Conservation (phyloP, 2,329 filamentous ascomycete species). For the Sporothrix mexicana region DNA sequence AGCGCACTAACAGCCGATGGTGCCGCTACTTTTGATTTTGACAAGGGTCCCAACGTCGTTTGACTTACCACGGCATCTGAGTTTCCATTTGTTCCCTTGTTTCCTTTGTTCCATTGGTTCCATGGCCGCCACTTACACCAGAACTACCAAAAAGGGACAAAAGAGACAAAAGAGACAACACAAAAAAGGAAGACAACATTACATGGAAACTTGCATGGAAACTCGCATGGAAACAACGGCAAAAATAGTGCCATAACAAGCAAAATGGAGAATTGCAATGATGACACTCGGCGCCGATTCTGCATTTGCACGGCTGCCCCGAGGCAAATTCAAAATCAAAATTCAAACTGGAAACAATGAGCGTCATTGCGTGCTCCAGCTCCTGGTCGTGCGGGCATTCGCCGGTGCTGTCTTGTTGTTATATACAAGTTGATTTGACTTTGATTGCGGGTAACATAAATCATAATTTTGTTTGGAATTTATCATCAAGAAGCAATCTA, state of each 20-base stretch:
- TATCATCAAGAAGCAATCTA: neutral
- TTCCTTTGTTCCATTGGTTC: neutral
- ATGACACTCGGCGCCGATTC: constrained; percentile 6
- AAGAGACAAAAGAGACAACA: neutral
- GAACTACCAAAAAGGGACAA: neutral
- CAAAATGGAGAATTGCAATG: neutral
- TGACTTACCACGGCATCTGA: neutral
- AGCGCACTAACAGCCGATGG: neutral
- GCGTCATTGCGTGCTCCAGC: constrained; percentile 3
- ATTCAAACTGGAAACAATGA: neutral
- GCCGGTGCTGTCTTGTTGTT: neutral
- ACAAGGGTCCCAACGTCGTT: neutral
- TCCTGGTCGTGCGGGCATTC: neutral
- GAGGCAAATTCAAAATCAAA: neutral
- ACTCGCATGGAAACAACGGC: constrained; percentile 5
- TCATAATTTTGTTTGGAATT: too few relatives aligned
- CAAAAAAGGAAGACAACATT: neutral
- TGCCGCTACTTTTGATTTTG: neutral
- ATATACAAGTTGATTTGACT: constrained; percentile 5
- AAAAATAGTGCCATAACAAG: neutral
- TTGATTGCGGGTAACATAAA: neutral
- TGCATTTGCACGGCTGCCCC: constrained; percentile 6
- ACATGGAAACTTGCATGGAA: neutral
- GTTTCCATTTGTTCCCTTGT: too few relatives aligned
- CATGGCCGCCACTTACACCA: constrained; percentile 21